These are phyloP conservation scores for Suhomyces emberorum DNA, from an alignment of 805 yeast genomes.

Conservation along the genomic window DNA sequence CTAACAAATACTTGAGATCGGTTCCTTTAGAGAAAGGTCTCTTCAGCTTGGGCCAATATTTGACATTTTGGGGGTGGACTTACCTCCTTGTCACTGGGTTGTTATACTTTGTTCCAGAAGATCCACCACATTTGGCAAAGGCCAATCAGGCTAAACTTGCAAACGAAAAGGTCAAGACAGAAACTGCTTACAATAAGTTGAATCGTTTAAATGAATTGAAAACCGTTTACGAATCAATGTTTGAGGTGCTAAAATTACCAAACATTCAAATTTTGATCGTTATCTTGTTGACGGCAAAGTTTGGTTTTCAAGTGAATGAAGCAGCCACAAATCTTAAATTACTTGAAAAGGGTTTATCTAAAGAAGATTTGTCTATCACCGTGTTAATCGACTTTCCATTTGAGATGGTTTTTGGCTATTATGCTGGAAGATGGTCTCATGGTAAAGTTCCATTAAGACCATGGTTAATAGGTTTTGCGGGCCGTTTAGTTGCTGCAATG, in stretches of 20 bases:
- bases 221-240: constrained; percentile 63
- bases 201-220: constrained; percentile 31
- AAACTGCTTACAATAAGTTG: constrained; percentile 18
- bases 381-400: constrained; percentile 95
- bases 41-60: constrained; percentile 68
- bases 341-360: constrained; percentile 85
- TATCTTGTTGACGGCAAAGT: constrained; percentile 75
- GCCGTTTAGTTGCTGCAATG: constrained; percentile 71
- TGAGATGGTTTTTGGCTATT: constrained; percentile 91
- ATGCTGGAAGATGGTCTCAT: constrained; percentile 91
- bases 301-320: constrained; percentile 95
- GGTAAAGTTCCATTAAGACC: constrained; percentile 77
- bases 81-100: constrained; percentile 69
- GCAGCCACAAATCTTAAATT: constrained; percentile 91
- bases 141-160: constrained; percentile 28
- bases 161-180: constrained; percentile 23
- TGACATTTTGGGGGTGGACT: constrained; percentile 71
- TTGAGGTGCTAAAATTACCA: constrained; percentile 61
- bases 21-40: constrained; percentile 63
- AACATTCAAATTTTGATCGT: constrained; percentile 72
- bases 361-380: constrained; percentile 90
- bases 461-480: constrained; percentile 85
- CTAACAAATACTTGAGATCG: constrained; percentile 74
- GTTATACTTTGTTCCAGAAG: constrained; percentile 63
- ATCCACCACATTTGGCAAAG: constrained; percentile 50